Evolutionary conservation across 2,329 filamentous ascomycete genomes (phyloP).

Genomic region (Neodidymelliopsis sp.): DNA sequence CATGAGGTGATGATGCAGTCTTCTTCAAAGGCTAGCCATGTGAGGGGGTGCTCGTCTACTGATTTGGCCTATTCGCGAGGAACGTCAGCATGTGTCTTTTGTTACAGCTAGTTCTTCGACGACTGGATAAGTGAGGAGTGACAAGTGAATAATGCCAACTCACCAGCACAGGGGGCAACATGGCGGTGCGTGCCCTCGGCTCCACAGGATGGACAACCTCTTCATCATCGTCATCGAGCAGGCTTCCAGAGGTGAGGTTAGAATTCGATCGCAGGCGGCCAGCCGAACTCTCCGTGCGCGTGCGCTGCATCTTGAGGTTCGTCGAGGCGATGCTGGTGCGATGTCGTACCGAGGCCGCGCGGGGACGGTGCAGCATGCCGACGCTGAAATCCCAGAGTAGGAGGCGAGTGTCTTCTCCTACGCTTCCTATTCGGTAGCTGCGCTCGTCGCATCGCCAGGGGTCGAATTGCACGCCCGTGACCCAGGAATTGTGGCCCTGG

Average conservation of each 20-base stretch:
- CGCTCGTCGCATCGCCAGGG: slow-evolving; percentile 96
- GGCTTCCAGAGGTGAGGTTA: slow-evolving; percentile 62
- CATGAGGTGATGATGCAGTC: slow-evolving; percentile 92
- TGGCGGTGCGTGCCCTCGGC: slow-evolving; percentile 81
- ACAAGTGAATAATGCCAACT: too few relatives aligned
- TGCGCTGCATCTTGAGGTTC: slow-evolving; percentile 53
- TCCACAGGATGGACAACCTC: slow-evolving; percentile 81
- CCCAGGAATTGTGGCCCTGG: slow-evolving; percentile 95
- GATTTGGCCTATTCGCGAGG: slow-evolving; percentile 74
- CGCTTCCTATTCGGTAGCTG: slow-evolving; percentile 94
- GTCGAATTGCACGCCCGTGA: slow-evolving; percentile 91
- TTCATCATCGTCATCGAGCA: slow-evolving; percentile 67
- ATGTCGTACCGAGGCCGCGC: slow-evolving; percentile 69
- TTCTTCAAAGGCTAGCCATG: slow-evolving; percentile 92
- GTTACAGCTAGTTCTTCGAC: too few relatives aligned
- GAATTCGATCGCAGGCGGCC: slow-evolving; percentile 76
- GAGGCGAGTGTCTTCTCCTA: slow-evolving; percentile 90
- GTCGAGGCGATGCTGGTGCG: slow-evolving; percentile 60
- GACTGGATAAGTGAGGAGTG: too few relatives aligned
- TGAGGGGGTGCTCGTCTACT: slow-evolving; percentile 85
- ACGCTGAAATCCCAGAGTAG: slow-evolving; percentile 98
- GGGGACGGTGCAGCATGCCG: slow-evolving; percentile 92
- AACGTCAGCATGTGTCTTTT: slow-evolving; percentile 4
- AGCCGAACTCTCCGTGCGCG: slow-evolving; percentile 68
- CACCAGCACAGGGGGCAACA: slow-evolving; percentile 90